Conservation (phyloP, 2,329 filamentous ascomycete genomes). For the Fusarium decemcellulare region DNA sequence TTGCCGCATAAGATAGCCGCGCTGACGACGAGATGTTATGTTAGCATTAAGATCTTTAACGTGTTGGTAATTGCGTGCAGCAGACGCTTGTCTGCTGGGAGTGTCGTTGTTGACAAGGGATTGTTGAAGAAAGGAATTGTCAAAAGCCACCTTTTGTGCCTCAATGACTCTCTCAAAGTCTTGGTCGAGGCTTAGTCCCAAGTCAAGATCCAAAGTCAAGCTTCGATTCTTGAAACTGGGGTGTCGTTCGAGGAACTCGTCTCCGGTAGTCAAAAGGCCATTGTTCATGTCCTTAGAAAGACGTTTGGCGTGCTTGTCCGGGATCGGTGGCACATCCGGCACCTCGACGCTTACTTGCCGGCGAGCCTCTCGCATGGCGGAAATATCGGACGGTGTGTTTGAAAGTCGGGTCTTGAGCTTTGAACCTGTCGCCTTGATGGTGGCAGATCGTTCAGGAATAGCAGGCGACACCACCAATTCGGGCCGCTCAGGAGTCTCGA, state of each 20-base stretch:
- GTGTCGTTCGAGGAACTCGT: slow-evolving; percentile 70
- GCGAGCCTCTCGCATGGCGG: slow-evolving; percentile 88
- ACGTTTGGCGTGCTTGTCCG: slow-evolving; percentile 71
- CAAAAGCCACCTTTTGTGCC: slow-evolving; percentile 86
- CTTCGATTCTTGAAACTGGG: slow-evolving; percentile 86
- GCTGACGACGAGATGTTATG: slow-evolving; percentile 77
- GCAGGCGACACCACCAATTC: slow-evolving; percentile 68
- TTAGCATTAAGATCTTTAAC: slow-evolving; percentile 69
- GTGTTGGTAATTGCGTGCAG: slow-evolving; percentile 25
- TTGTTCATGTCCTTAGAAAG: slow-evolving; percentile 63
- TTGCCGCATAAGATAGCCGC: slow-evolving; percentile 98
- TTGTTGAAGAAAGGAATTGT: slow-evolving; percentile 40
- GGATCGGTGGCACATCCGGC: slow-evolving; percentile 71
- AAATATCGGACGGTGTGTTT: slow-evolving; percentile 86
- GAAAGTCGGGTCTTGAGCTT: slow-evolving; percentile 92
- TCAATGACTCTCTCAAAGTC: slow-evolving; percentile 98
- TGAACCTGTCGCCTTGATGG: slow-evolving; percentile 89
- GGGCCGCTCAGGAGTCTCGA: slow-evolving; percentile 58
- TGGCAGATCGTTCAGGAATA: slow-evolving; percentile 87
- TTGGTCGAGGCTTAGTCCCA: slow-evolving; percentile 88
- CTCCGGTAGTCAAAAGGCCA: slow-evolving; percentile 53
- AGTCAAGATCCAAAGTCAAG: slow-evolving; percentile 84
- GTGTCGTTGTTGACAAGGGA: slow-evolving; percentile 41
- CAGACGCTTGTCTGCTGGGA: slow-evolving; percentile 63
- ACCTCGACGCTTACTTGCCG: slow-evolving; percentile 86